phyloP scores from a whole-genome alignment of 257 asterid genomes.

The Hygrophila difformis region DNA sequence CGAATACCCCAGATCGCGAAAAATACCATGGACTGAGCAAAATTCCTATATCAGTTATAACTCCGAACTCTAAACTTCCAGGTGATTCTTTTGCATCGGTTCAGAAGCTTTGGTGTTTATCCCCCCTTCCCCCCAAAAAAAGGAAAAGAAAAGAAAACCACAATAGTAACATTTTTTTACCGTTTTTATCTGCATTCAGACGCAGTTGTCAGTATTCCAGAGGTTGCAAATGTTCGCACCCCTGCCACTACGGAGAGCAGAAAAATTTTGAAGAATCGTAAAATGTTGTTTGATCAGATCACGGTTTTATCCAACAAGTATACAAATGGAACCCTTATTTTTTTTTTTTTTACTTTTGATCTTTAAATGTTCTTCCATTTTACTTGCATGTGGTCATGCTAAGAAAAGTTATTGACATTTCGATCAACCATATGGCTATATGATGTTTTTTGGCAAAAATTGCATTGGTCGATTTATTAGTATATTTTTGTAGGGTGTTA shows the following conservation, averaged over 20 bases:
- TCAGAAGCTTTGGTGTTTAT: too few relatives aligned
- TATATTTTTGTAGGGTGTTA: constrained; percentile 35
- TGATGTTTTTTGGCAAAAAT: neutral
- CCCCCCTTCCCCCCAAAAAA: too few relatives aligned
- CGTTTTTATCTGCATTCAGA: constrained; percentile 12
- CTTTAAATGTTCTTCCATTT: too few relatives aligned
- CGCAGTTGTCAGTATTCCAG: constrained; percentile 20
- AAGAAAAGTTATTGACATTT: constrained; percentile 4
- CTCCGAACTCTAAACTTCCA: constrained; percentile 34
- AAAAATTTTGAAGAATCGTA: constrained; percentile 47
- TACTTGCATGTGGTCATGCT: neutral
- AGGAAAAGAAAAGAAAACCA: too few relatives aligned
- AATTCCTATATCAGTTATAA: constrained; percentile 26
- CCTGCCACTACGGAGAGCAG: constrained; percentile 59
- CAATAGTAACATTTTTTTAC: too few relatives aligned
- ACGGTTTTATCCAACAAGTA: constrained; percentile 50
- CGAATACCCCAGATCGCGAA: constrained; percentile 19
- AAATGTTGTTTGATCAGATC: constrained; percentile 35
- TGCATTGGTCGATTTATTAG: too few relatives aligned
- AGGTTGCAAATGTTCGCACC: constrained; percentile 41
- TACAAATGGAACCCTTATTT: constrained; percentile 11
- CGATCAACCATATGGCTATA: neutral
- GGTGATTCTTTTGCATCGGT: constrained; percentile 27
- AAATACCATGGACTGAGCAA: constrained; percentile 21
- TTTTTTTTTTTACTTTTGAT: neutral